Evolutionary conservation across 179 eudicot genomes (phyloP).

Genomic region (Vitellaria paradoxa): DNA sequence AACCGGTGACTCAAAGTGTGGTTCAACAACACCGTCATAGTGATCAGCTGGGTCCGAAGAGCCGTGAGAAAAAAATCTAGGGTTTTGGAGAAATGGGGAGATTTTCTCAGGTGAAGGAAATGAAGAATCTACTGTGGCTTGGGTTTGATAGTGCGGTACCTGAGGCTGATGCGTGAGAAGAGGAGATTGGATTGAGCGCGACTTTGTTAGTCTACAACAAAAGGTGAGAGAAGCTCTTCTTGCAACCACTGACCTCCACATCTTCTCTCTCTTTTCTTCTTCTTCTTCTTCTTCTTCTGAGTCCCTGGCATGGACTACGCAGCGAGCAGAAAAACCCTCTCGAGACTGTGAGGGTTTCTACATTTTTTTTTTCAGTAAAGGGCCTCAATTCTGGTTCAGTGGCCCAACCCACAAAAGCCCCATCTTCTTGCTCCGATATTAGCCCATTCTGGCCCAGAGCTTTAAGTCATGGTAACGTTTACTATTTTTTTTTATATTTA

Average conservation of each 20-base stretch:
- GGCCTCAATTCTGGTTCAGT: no score
- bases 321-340: neutral
- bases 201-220: neutral
- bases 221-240: conserved; percentile 4
- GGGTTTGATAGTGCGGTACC: conserved; percentile 5
- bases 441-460: no score
- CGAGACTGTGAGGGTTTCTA: no score
- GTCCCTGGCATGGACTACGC: neutral
- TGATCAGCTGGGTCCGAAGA: neutral
- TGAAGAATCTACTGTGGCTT: neutral
- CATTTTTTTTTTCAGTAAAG: no score
- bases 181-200: neutral
- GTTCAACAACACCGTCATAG: neutral
- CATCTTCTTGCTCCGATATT: no score
- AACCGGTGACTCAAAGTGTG: neutral
- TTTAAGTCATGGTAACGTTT: no score
- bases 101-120: neutral
- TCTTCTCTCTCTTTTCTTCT: conserved; percentile 7
- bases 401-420: no score
- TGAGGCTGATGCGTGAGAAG: neutral
- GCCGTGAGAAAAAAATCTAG: conserved; percentile 17
- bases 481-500: no score
- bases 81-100: conserved; percentile 1
- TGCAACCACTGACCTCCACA: conserved; percentile 11
- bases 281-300: no score